These are phyloP conservation scores for Epipyxis sp. DNA, from an alignment of 108 stramenopile genomes.

Conservation along the genomic window DNA sequence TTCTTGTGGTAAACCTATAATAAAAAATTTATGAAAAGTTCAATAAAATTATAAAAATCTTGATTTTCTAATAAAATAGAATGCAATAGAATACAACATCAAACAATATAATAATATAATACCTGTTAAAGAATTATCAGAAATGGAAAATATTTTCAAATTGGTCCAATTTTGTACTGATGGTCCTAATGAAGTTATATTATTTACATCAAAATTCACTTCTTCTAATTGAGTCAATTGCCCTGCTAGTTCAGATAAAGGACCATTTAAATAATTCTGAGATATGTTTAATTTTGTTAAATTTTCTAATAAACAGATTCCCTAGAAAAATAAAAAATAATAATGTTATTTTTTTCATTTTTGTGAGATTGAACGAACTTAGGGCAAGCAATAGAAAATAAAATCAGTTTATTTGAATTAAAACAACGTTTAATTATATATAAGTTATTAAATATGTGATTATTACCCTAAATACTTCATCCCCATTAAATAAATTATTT, in stretches of 20 bases:
- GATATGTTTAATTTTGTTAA: constrained; percentile 42
- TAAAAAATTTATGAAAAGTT: constrained; percentile 1
- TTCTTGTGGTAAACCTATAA: constrained; percentile 35
- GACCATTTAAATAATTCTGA: constrained; percentile 52
- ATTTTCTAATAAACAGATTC: constrained; percentile 34
- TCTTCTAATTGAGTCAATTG: constrained; percentile 36
- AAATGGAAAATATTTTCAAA: constrained; percentile 37
- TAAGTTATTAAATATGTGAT: too few relatives aligned
- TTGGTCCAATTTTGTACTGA: constrained; percentile 42
- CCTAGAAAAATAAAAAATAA: constrained; percentile 36
- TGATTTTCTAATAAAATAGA: background rate
- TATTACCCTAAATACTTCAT: constrained; percentile 17
- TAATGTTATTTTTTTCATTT: too few relatives aligned
- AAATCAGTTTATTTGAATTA: constrained; percentile 41
- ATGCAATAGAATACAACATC: background rate
- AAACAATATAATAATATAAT: background rate
- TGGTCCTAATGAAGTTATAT: constrained; percentile 42
- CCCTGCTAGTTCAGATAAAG: constrained; percentile 36
- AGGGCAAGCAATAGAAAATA: constrained; percentile 26
- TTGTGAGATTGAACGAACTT: constrained; percentile 35
- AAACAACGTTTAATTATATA: constrained; percentile 31
- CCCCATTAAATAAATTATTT: constrained; percentile 28
- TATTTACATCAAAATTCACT: constrained; percentile 48
- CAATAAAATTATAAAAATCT: too few relatives aligned
- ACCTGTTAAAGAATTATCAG: constrained; percentile 38